Evolutionary conservation across 768 basidiomycete species (phyloP), one percentile per base, ranked within the genome.

Genomic region (Suillus lakei): DNA sequence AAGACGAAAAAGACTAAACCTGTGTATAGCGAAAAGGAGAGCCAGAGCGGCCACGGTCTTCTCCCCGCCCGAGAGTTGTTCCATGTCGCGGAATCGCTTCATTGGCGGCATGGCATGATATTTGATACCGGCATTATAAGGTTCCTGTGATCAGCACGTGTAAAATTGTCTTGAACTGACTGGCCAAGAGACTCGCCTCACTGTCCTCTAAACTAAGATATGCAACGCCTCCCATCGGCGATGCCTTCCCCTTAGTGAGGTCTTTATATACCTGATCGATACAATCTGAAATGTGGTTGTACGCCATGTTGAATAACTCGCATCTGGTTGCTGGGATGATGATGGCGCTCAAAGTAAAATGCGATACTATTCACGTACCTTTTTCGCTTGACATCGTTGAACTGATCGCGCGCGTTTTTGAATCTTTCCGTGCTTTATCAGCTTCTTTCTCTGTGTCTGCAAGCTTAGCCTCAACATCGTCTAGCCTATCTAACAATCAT

Each of bases 101-200:
- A 98, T 97, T 0, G 98, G 98, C 0, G 98, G 98, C 98, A 99
- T 99, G 1, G 97, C 96, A 73, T 99, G 97, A 75, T 99, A 99
- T 77, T 98, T 98, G 81, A 99, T 94, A 62, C 98, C 95, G 43
- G 87, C 89, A 26, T 82, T 83, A 68, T 95, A 95, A 1, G 94
- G 93, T 78, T 93, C 92, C 92, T 92, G 67, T 60, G 16, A 67
- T 66, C 48, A 44, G 58, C 13, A 9, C 28, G 10, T 10, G 36
- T 41, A 50, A 60, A 38, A 48, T 32, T 55, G 2, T 4, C 26
- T 5, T 15, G 39, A 18, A 36, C 75, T 73, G 60, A 76, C 75
- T 30, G 72, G 76, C 71, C 78, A 21, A n/a, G 53, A 39, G 48
- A 69, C 85, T 55, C 71, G 95, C 96, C 80, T 99, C 98, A 68